A percentile compares a stretch with the other conserved stretches of the same genome.
These are phyloP conservation scores for Mortierella sp. DNA, from an alignment of 371 early-diverging fungal species.

Conservation along the genomic window DNA sequence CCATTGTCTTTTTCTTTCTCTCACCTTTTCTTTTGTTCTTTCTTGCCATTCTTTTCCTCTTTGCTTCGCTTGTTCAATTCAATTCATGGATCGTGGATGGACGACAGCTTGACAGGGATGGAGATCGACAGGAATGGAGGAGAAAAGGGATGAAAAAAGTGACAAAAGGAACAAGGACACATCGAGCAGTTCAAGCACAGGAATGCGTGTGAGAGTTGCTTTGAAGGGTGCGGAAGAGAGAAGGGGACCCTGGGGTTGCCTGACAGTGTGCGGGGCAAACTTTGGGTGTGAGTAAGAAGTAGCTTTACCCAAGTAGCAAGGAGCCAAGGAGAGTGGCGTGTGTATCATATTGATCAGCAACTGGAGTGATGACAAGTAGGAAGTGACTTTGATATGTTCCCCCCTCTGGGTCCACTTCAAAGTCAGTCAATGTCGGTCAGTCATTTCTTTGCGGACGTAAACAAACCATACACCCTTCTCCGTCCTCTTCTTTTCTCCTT, in stretches of 20 bases:
- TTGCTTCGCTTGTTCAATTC: not conserved
- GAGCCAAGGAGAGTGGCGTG: not conserved
- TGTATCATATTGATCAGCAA: not conserved
- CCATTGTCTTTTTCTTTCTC: not conserved
- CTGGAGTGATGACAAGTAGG: not conserved
- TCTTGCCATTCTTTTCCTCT: not conserved
- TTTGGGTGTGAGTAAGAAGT: not conserved
- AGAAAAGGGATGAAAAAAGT: not conserved
- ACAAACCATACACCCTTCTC: not conserved
- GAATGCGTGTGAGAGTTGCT: not conserved
- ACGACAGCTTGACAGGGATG: not conserved
- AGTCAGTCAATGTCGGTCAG: conserved; percentile 10
- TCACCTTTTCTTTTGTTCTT: not conserved
- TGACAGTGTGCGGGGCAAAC: not conserved
- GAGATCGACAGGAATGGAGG: not conserved
- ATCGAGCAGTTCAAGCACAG: not conserved
- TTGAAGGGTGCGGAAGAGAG: not conserved
- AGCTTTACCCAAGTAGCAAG: not conserved
- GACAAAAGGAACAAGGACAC: not conserved
- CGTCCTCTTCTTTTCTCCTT: not conserved
- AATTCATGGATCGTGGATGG: not conserved
- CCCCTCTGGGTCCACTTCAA: not conserved
- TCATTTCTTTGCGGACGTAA: conserved; percentile 11
- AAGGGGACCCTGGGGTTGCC: not conserved
- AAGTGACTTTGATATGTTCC: not conserved